Conservation (phyloP, 2,329 filamentous ascomycete genomes). For the Verticillium alfalfae region DNA sequence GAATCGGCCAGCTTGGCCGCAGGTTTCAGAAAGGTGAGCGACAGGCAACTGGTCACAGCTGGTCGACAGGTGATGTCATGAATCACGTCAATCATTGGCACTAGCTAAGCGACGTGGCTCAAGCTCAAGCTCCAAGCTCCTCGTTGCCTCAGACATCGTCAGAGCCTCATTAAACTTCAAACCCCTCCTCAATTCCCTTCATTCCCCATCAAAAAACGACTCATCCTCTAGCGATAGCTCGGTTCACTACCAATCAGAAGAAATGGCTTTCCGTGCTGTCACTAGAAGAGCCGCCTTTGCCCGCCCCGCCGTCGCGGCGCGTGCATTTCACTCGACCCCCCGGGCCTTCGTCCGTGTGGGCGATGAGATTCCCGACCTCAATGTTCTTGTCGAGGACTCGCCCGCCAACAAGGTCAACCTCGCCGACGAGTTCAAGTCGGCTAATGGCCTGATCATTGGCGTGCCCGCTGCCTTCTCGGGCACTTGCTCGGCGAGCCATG, state of each 20-base stretch:
- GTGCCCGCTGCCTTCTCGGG: slow-evolving; percentile 72
- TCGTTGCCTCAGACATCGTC: background rate
- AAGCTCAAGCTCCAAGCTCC: background rate
- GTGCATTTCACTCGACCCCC: slow-evolving; percentile 59
- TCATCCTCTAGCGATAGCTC: background rate
- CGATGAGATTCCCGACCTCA: slow-evolving; percentile 71
- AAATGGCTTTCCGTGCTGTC: slow-evolving; percentile 30
- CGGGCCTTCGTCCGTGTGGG: slow-evolving; percentile 66
- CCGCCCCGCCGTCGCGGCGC: slow-evolving; percentile 19
- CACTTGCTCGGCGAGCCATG: slow-evolving; percentile 58
- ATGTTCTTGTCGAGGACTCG: slow-evolving; percentile 76
- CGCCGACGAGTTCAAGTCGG: slow-evolving; percentile 63
- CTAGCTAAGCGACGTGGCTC: background rate
- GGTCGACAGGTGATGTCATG: background rate
- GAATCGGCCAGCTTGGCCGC: too few relatives aligned
- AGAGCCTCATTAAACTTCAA: background rate
- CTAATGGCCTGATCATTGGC: slow-evolving; percentile 77
- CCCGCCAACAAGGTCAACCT: slow-evolving; percentile 90
- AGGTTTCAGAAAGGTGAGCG: too few relatives aligned
- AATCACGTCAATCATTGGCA: background rate
- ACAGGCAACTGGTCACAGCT: background rate
- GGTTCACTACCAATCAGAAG: slow-evolving; percentile 2
- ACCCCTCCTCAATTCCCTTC: background rate
- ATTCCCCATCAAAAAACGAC: background rate
- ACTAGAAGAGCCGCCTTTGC: slow-evolving; percentile 24